Evolutionary conservation across 306 rosid species (phyloP), one percentile per base, ranked within the genome.

Genomic region (Urtica urens): DNA sequence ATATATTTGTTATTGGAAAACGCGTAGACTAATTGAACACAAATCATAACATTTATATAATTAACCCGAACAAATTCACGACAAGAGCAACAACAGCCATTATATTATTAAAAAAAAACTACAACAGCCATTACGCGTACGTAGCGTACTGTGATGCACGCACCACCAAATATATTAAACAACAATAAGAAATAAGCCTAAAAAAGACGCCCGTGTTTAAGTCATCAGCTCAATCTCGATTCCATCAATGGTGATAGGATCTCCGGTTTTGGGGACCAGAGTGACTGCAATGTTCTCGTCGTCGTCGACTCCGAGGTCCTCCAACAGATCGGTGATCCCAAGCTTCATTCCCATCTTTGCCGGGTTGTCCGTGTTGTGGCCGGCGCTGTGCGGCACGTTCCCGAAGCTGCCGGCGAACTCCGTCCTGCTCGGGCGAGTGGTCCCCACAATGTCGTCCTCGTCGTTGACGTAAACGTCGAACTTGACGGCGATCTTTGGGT

Each of bases 381-480:
- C 53, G 12, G 61, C 65, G 16, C 53, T 56, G 38, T 87, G 96
- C 0, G 94, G 82, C 29, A 82, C 82, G 23, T 17, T 87, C 55
- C 80, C 87, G 44, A 77, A 87, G 38, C 88, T 79, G 4, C 96
- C 94, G 0, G 92, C 92, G 53, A 68, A 87, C 64, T 87, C 94
- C 0, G 84, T 63, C 23, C 72, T 63, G 16, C 38, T 67, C 0
- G 94, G 69, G 8, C 63, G 19, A 0, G 55, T 46, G 4, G 47
- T 30, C 28, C 0, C 48, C n/a, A 16, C 10, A 2, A 33, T 46
- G 3, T 72, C 92, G 29, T 82, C 82, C 46, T 78, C 86, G n/a
- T 86, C 90, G 43, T 87, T 82, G 4, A 87, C 34, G 3, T 52
- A 68, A 14, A 80, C 94, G 16, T 87, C 96, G 23, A 82, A 87